These are phyloP conservation scores for Colletotrichum nymphaeae DNA, from an alignment of 2,329 filamentous ascomycete genomes.

Conservation along the genomic window DNA sequence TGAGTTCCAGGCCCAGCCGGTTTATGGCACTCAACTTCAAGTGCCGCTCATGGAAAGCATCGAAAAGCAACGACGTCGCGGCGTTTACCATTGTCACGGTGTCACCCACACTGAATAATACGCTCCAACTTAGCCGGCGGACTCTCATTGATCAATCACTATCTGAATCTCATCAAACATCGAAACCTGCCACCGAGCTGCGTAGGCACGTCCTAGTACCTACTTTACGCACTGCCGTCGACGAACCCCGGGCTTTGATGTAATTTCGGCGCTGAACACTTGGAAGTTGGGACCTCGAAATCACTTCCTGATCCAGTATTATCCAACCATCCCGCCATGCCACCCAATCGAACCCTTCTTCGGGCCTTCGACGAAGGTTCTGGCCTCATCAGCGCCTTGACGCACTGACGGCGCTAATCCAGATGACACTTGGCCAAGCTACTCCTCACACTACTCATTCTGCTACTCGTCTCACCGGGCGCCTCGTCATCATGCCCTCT, in stretches of 20 bases:
- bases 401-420: conserved; percentile 13
- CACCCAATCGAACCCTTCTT: conserved; percentile 20
- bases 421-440: conserved; percentile 21
- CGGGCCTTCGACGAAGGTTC: conserved; percentile 21
- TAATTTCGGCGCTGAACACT: neutral
- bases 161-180: neutral
- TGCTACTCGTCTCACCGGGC: conserved; percentile 10
- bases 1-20: neutral
- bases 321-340: conserved; percentile 4
- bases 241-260: neutral
- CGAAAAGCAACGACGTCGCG: neutral
- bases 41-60: neutral
- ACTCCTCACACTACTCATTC: neutral
- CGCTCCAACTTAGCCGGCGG: neutral
- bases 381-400: conserved; percentile 8
- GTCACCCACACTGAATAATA: neutral
- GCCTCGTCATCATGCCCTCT: conserved; percentile 10
- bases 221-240: neutral
- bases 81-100: neutral
- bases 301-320: neutral
- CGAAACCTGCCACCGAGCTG: neutral
- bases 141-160: neutral
- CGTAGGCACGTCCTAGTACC: neutral
- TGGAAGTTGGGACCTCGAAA: neutral
- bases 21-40: conserved; percentile 5